A percentile compares a stretch with the other conserved stretches of the same genome.
Conservation (phyloP, 352 stramenopile genomes). For the Globisporangium cederbergense region DNA sequence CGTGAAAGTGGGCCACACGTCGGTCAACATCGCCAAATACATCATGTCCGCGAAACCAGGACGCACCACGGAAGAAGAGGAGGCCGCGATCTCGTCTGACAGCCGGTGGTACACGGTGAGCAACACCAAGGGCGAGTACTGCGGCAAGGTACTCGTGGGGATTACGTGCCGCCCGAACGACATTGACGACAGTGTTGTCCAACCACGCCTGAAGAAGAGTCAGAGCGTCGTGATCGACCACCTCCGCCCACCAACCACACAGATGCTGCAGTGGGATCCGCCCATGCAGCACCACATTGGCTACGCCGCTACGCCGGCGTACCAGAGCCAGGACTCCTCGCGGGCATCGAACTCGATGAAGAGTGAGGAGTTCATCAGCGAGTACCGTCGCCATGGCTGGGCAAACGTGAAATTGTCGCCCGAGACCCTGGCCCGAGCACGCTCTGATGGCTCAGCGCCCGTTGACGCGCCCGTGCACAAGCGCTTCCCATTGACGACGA, state of each 20-base stretch:
- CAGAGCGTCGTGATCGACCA: slow-evolving; percentile 73
- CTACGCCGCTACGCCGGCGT: slow-evolving; percentile 33
- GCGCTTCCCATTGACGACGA: slow-evolving; percentile 30
- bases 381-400: slow-evolving; percentile 66
- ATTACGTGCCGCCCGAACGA: slow-evolving; percentile 62
- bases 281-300: slow-evolving; percentile 18
- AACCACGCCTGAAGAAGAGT: slow-evolving; percentile 70
- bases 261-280: slow-evolving; percentile 76
- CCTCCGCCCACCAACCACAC: slow-evolving; percentile 59
- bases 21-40: slow-evolving; percentile 81
- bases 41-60: slow-evolving; percentile 54
- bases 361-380: slow-evolving; percentile 40
- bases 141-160: slow-evolving; percentile 76
- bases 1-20: slow-evolving; percentile 56
- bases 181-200: slow-evolving; percentile 27
- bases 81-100: slow-evolving; percentile 66
- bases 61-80: slow-evolving; percentile 46
- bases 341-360: slow-evolving; percentile 19
- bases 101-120: slow-evolving; percentile 84
- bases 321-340: slow-evolving; percentile 14
- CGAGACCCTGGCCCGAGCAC: slow-evolving; percentile 45
- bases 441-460: slow-evolving; percentile 50
- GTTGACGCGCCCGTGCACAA: slow-evolving; percentile 36
- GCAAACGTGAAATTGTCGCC: slow-evolving; percentile 78
- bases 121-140: slow-evolving; percentile 85